A percentile compares a stretch with the other conserved stretches of the same genome.
phyloP scores from a whole-genome alignment of 1,284 basidiomycete genomes.

The Vanrija sp. region DNA sequence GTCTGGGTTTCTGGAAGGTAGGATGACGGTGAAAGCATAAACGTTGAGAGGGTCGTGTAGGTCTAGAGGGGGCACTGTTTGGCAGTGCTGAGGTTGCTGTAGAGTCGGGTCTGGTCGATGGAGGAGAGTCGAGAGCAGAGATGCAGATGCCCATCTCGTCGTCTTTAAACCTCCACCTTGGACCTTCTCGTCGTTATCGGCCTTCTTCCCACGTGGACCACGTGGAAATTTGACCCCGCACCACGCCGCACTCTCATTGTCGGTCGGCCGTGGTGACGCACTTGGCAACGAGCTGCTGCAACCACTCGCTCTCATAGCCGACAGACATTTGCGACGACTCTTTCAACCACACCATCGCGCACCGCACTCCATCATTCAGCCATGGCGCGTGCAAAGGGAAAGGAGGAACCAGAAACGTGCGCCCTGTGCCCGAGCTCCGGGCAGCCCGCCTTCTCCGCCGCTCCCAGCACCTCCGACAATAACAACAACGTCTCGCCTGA shows the following conservation, averaged over 20 bases:
- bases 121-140: neutral
- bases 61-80: neutral
- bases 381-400: constrained; percentile 1
- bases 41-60: neutral
- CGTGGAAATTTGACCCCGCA: too few relatives aligned
- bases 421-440: constrained; percentile 19
- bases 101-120: neutral
- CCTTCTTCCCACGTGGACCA: too few relatives aligned
- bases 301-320: too few relatives aligned
- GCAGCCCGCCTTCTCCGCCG: constrained; percentile 7
- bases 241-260: too few relatives aligned
- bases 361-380: too few relatives aligned
- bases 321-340: neutral
- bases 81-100: constrained; percentile 1
- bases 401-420: constrained; percentile 22
- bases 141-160: neutral
- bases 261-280: too few relatives aligned
- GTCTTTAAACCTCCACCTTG: neutral
- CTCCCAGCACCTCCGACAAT: neutral
- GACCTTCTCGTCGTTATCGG: too few relatives aligned
- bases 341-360: neutral
- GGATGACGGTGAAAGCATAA: constrained; percentile 8
- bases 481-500: constrained; percentile 4
- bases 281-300: too few relatives aligned
- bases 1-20: neutral